These are phyloP conservation scores for Dentipellis sp. DNA, from an alignment of 768 basidiomycete genomes.

Conservation along the genomic window DNA sequence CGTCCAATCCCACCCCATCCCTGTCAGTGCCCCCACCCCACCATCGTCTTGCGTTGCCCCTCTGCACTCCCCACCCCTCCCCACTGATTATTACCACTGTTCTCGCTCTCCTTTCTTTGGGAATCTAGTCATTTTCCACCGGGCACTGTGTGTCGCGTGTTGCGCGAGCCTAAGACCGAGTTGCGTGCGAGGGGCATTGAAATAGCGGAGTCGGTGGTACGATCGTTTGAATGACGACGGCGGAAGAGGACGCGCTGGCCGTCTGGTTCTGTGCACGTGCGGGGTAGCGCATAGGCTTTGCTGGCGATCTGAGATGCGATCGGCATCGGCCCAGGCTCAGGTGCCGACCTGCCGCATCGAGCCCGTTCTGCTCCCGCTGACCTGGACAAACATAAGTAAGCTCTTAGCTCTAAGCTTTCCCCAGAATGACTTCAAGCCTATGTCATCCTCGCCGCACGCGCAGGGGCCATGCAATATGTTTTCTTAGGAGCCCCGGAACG, in stretches of 20 bases:
- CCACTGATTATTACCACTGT: not conserved
- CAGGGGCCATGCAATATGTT: too few relatives aligned
- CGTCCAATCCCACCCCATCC: slow-evolving; percentile 4
- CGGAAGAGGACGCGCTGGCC: too few relatives aligned
- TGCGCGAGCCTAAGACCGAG: too few relatives aligned
- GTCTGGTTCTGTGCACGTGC: too few relatives aligned
- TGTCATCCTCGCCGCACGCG: not conserved
- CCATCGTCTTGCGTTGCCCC: slow-evolving; percentile 10
- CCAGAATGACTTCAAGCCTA: not conserved
- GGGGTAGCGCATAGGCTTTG: too few relatives aligned
- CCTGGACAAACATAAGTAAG: not conserved
- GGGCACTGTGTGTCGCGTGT: too few relatives aligned
- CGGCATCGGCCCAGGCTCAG: not conserved
- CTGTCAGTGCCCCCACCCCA: not conserved
- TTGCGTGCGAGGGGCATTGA: too few relatives aligned
- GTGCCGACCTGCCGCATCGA: not conserved
- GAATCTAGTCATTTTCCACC: not conserved
- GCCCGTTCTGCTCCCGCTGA: not conserved
- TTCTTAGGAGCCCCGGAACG: too few relatives aligned
- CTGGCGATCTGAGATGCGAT: not conserved
- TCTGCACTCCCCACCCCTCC: slow-evolving; percentile 7
- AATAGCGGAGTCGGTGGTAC: too few relatives aligned
- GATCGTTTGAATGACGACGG: too few relatives aligned
- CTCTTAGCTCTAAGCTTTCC: not conserved
- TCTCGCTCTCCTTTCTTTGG: not conserved